Conservation (phyloP, 768 basidiomycete genomes). For the Boletellus emodensis region DNA sequence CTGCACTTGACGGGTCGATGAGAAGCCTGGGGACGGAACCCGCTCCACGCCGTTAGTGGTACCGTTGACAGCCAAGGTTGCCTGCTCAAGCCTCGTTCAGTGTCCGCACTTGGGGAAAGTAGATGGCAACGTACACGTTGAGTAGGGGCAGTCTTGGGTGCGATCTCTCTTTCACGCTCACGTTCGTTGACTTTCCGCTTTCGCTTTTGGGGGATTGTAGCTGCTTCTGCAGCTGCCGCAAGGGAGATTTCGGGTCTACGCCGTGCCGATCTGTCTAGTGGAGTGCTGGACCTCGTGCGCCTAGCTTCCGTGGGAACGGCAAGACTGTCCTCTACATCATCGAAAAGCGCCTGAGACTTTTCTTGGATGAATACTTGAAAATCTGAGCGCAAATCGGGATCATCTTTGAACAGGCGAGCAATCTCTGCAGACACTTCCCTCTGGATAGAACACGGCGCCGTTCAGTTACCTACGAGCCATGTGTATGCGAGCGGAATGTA, state of each 20-base stretch:
- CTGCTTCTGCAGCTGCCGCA: constrained; percentile 33
- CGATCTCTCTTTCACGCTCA: constrained; percentile 34
- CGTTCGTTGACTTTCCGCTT: constrained; percentile 57
- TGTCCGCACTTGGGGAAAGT: constrained; percentile 1
- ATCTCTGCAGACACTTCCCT: constrained; percentile 69
- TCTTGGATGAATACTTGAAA: constrained; percentile 76
- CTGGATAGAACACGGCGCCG: constrained; percentile 13
- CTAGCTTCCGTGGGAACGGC: constrained; percentile 24
- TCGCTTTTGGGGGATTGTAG: constrained; percentile 59
- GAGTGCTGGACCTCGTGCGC: constrained; percentile 35
- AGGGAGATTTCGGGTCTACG: constrained; percentile 46
- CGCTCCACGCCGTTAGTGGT: constrained; percentile 18
- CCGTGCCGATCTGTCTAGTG: constrained; percentile 36
- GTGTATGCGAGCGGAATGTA: constrained; percentile 10
- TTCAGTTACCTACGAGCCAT: neutral
- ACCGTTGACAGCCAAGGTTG: constrained; percentile 15
- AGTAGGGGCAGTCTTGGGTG: constrained; percentile 18
- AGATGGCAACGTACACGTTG: constrained; percentile 23
- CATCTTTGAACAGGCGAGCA: constrained; percentile 67
- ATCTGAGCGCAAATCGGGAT: constrained; percentile 67
- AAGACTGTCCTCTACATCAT: constrained; percentile 38
- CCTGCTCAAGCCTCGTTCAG: constrained; percentile 23
- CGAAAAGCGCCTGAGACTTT: constrained; percentile 45
- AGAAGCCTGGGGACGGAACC: constrained; percentile 19
- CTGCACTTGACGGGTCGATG: constrained; percentile 20